Percentiles rank a stretch among this genome's conserved stretches.
Conservation (phyloP, 2,329 filamentous ascomycete species). For the Aureobasidium sp. region DNA sequence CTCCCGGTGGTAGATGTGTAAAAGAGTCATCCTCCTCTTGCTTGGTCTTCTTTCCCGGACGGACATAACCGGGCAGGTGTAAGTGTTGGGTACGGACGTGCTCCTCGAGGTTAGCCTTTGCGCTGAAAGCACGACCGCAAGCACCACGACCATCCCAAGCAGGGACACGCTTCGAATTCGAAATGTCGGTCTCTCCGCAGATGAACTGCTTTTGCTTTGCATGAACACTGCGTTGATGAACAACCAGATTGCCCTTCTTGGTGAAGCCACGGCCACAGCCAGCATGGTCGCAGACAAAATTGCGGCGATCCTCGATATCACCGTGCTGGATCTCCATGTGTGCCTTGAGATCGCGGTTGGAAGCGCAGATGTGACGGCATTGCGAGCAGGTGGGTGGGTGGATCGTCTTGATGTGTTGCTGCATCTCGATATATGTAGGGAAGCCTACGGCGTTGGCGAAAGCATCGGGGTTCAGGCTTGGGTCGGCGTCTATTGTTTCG, state of each 20-base stretch:
- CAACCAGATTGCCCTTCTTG: slow-evolving; percentile 72
- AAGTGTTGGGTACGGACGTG: slow-evolving; percentile 80
- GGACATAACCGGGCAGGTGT: slow-evolving; percentile 40
- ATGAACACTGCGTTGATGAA: slow-evolving; percentile 72
- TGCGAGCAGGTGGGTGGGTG: slow-evolving; percentile 68
- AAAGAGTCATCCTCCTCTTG: slow-evolving; percentile 37
- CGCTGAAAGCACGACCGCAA: slow-evolving; percentile 69
- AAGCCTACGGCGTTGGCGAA: slow-evolving; percentile 42
- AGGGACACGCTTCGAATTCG: slow-evolving; percentile 48
- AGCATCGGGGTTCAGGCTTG: slow-evolving; percentile 22
- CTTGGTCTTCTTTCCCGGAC: slow-evolving; percentile 30
- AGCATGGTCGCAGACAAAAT: slow-evolving; percentile 56
- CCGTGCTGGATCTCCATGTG: slow-evolving; percentile 73
- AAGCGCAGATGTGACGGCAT: slow-evolving; percentile 63
- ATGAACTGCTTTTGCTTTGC: slow-evolving; percentile 65
- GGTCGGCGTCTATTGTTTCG: slow-evolving; percentile 23
- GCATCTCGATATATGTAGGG: slow-evolving; percentile 62
- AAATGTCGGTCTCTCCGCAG: slow-evolving; percentile 66
- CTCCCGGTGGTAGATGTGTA: slow-evolving; percentile 20
- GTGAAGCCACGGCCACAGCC: slow-evolving; percentile 74
- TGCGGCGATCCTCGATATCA: slow-evolving; percentile 15
- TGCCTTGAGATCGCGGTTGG: slow-evolving; percentile 60
- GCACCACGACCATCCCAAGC: slow-evolving; percentile 60
- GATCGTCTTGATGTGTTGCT: slow-evolving; percentile 63
- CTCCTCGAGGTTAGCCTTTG: slow-evolving; percentile 72